Evolutionary conservation across 2,329 filamentous ascomycete genomes (phyloP).

Genomic region (Cytospora leucostoma): DNA sequence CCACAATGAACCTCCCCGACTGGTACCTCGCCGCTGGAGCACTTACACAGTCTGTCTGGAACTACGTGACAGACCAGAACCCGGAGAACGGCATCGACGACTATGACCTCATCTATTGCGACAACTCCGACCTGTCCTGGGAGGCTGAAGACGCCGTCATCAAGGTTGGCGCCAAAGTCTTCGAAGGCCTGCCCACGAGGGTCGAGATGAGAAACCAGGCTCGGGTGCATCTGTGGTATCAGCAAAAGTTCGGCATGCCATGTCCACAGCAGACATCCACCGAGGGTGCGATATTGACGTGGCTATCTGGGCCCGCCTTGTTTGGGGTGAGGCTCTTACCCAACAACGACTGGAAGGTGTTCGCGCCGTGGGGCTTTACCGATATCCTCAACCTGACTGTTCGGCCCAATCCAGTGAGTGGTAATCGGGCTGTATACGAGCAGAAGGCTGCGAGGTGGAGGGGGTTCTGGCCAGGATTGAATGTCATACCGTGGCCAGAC

Average conservation of each 20-base stretch:
- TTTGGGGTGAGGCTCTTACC: slow-evolving; percentile 35
- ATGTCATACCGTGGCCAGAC: slow-evolving; percentile 28
- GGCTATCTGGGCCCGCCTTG: slow-evolving; percentile 41
- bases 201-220: slow-evolving; percentile 44
- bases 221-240: slow-evolving; percentile 43
- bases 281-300: slow-evolving; percentile 39
- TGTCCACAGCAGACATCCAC: slow-evolving; percentile 36
- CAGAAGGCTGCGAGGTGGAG: slow-evolving; percentile 38
- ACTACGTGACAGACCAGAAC: slow-evolving; percentile 34
- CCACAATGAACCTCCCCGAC: slow-evolving; percentile 22
- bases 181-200: slow-evolving; percentile 36
- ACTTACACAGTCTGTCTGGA: slow-evolving; percentile 44
- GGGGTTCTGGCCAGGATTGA: slow-evolving; percentile 35
- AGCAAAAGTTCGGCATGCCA: slow-evolving; percentile 35
- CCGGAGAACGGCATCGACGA: slow-evolving; percentile 40
- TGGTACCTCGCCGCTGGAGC: slow-evolving; percentile 38
- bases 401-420: slow-evolving; percentile 37
- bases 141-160: slow-evolving; percentile 41
- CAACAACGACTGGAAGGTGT: slow-evolving; percentile 37
- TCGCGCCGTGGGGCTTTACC: slow-evolving; percentile 40
- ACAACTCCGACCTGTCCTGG: slow-evolving; percentile 38
- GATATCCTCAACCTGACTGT: slow-evolving; percentile 40
- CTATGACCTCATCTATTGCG: slow-evolving; percentile 42
- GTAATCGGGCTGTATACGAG: slow-evolving; percentile 34
- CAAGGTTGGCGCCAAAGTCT: slow-evolving; percentile 35